These are phyloP conservation scores for Sclerotiophoma versabilis DNA, from an alignment of 2,329 filamentous ascomycete genomes.

Conservation along the genomic window DNA sequence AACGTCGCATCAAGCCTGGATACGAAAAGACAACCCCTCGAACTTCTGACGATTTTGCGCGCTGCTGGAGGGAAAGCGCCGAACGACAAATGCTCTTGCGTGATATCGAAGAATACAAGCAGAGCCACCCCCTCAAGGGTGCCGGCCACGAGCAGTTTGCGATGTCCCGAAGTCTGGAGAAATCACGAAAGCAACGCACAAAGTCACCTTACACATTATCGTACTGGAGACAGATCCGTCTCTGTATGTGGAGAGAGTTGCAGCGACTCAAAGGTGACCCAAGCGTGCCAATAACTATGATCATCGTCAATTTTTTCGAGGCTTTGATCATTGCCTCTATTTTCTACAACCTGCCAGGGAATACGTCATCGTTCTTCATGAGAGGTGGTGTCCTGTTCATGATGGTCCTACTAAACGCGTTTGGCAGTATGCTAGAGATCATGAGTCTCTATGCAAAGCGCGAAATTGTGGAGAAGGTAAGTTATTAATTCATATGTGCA, in stretches of 20 bases:
- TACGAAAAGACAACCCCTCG: constrained; percentile 53
- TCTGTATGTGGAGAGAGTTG: constrained; percentile 35
- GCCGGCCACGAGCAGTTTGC: constrained; percentile 44
- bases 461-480: constrained; percentile 80
- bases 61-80: constrained; percentile 56
- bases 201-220: constrained; percentile 62
- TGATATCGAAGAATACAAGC: constrained; percentile 56
- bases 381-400: constrained; percentile 66
- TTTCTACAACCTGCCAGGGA: constrained; percentile 60
- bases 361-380: constrained; percentile 60
- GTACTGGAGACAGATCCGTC: constrained; percentile 57
- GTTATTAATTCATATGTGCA: not conserved
- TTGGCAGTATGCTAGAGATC: constrained; percentile 62
- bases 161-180: constrained; percentile 53
- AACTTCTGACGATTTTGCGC: constrained; percentile 52
- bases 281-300: constrained; percentile 67
- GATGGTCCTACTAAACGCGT: constrained; percentile 66
- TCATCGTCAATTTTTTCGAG: constrained; percentile 74
- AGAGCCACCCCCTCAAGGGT: constrained; percentile 53
- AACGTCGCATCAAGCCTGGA: constrained; percentile 51
- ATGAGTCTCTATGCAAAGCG: constrained; percentile 81
- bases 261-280: constrained; percentile 34
- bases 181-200: constrained; percentile 57
- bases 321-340: constrained; percentile 66
- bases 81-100: constrained; percentile 48